Percentiles rank a stretch among this genome's conserved stretches.
Evolutionary conservation across 257 asterid genomes (phyloP).

Genomic region (Lycium barbarum): DNA sequence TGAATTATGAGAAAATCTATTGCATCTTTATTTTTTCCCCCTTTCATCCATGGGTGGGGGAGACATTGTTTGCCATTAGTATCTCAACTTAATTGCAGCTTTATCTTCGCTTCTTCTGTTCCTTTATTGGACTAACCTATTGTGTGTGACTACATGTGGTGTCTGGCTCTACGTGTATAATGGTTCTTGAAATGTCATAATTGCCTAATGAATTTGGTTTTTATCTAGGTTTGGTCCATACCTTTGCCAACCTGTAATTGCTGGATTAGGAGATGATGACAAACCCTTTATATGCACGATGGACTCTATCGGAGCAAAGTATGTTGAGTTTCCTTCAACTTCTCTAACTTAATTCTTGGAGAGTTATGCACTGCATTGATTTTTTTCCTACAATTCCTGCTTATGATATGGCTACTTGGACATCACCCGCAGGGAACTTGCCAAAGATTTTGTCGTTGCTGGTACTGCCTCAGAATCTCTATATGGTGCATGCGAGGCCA

Average conservation of each 20-base stretch:
- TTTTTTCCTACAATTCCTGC: background rate
- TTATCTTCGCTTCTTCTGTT: background rate
- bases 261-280: slow-evolving; percentile 89
- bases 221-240: slow-evolving; percentile 88
- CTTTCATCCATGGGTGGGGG: background rate
- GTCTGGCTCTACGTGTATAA: background rate
- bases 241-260: slow-evolving; percentile 97
- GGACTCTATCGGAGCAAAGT: slow-evolving; percentile 98
- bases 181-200: background rate
- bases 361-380: background rate
- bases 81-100: background rate
- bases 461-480: slow-evolving; percentile 97
- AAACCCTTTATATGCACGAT: slow-evolving; percentile 98
- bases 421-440: slow-evolving; percentile 72
- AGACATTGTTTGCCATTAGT: background rate
- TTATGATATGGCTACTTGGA: background rate
- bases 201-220: background rate
- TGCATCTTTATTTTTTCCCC: background rate
- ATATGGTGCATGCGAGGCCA: slow-evolving; percentile 96
- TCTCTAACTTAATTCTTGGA: background rate
- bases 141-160: background rate
- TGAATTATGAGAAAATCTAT: too few species aligned
- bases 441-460: slow-evolving; percentile 94
- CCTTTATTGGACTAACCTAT: background rate
- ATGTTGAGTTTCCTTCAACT: slow-evolving; percentile 37